Percentiles rank a stretch among this genome's conserved stretches.
These are phyloP conservation scores for Mortierella sp. DNA, from an alignment of 371 early-diverging fungal genomes.

Conservation along the genomic window DNA sequence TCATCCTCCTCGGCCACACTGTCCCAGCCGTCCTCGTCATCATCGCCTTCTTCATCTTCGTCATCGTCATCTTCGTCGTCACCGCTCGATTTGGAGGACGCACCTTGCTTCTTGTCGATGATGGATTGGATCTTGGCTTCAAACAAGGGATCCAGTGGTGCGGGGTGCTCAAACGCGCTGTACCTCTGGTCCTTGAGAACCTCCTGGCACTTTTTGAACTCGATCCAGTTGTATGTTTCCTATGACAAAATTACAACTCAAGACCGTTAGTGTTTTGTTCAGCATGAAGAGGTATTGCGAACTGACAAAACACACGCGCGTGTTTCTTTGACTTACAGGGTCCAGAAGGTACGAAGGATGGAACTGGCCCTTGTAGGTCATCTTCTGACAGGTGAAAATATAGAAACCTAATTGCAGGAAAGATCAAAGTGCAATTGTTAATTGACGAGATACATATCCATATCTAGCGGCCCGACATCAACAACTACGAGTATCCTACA, in stretches of 20 bases:
- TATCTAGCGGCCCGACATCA: neutral
- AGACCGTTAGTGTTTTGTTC: neutral
- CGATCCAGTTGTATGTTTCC: conserved; percentile 56
- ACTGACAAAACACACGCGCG: neutral
- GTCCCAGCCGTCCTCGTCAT: conserved; percentile 48
- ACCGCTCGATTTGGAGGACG: neutral
- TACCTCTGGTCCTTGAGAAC: conserved; percentile 39
- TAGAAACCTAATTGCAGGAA: conserved; percentile 76
- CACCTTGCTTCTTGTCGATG: conserved; percentile 19
- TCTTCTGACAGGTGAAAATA: conserved; percentile 91
- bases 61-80: conserved; percentile 1
- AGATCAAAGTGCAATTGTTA: neutral
- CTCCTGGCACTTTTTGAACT: conserved; percentile 49
- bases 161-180: conserved; percentile 33
- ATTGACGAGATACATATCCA: neutral
- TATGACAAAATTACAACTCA: neutral
- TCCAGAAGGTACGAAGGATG: conserved; percentile 88
- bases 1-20: conserved; percentile 63
- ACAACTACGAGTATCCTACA: neutral
- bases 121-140: conserved; percentile 41
- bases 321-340: conserved; percentile 52
- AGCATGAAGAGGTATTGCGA: too few species aligned
- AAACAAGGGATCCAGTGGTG: conserved; percentile 34
- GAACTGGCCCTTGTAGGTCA: conserved; percentile 94
- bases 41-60: conserved; percentile 31